Evolutionary conservation across 495 filamentous ascomycete genomes (phyloP), one percentile per base, ranked within the genome.

Genomic region (Penicillium mononematosum): DNA sequence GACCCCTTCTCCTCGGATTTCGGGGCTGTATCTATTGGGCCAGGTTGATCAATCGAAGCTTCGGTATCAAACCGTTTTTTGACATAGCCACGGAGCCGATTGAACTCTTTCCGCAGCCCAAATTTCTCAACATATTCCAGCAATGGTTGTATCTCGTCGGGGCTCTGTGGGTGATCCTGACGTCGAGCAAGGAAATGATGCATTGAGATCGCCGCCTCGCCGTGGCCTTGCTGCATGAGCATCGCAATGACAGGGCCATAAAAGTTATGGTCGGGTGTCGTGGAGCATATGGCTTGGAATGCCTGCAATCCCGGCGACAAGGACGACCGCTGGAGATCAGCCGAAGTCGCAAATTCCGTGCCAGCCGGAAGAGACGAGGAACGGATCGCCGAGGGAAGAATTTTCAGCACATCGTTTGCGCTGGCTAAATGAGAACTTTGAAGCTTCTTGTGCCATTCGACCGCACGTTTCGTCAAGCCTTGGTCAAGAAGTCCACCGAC

Each of bases 191-290:
- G 69, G 32, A 82, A 73, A 9, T 65, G 56, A 63, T 91, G 87
- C 86, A 88, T 91, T 14, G 70, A 71, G 6, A 78, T 64, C 20
- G 85, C 86, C 16, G 81, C 56, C 3, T 75, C 62, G 19, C 75
- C 77, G 34, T 75, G 64, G 4, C 81, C 81, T 16, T 74, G 57
- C 5, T 71, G 59, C 56, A 82, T 78, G 2, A 91, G 69, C n/a
- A 69, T 70, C 7, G 81, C 77, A 11, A 95, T 78, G 22, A 87
- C 62, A 5, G 68, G 70, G 27, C 82, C 81, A 63, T 92, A 92
- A 3, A 90, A 69, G 29, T 77, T 68, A 50, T 79, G 81, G 25
- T 64, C 70, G 11, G 65, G 29, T 5, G 57, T 66, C 5, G 63
- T 81, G 61, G 32, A 67, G 62, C 72, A 84, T 68, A 76, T 80